Conservation (phyloP, 78 protist species). For the Pigoraptor vietnamica region DNA sequence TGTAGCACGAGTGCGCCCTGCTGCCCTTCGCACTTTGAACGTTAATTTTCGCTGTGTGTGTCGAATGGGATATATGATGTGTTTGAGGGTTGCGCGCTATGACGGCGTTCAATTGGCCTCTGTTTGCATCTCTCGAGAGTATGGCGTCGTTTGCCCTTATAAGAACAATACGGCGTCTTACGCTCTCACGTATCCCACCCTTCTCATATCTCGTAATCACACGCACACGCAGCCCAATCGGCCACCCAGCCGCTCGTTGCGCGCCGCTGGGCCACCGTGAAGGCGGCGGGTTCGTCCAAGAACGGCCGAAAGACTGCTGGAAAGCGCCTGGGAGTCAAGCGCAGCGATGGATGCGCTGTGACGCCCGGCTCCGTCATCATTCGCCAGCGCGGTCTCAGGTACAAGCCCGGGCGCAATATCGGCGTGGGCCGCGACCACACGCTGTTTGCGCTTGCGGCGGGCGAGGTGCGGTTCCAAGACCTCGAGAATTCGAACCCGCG, state of each 20-base stretch:
- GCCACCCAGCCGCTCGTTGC: background rate
- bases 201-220: background rate
- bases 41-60: too few species aligned
- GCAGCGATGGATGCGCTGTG: constrained; percentile 25
- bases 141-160: too few species aligned
- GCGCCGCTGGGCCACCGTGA: constrained; percentile 18
- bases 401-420: constrained; percentile 50
- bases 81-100: too few species aligned
- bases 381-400: constrained; percentile 64
- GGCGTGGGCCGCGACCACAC: constrained; percentile 78
- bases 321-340: constrained; percentile 42
- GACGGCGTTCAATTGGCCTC: too few species aligned
- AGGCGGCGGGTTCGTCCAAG: constrained; percentile 36
- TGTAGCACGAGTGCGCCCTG: too few species aligned
- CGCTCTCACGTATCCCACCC: too few species aligned
- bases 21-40: too few species aligned
- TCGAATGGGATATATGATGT: too few species aligned
- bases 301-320: constrained; percentile 25
- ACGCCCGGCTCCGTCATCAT: constrained; percentile 55
- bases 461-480: constrained; percentile 32
- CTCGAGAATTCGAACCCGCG: background rate
- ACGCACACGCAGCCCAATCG: background rate
- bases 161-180: too few species aligned
- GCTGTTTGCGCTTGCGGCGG: constrained; percentile 47
- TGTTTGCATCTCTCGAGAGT: too few species aligned